A percentile compares a stretch with the other conserved stretches of the same genome.
Conservation (phyloP, 2,329 filamentous ascomycete genomes). For the Monosporascus ibericus region DNA sequence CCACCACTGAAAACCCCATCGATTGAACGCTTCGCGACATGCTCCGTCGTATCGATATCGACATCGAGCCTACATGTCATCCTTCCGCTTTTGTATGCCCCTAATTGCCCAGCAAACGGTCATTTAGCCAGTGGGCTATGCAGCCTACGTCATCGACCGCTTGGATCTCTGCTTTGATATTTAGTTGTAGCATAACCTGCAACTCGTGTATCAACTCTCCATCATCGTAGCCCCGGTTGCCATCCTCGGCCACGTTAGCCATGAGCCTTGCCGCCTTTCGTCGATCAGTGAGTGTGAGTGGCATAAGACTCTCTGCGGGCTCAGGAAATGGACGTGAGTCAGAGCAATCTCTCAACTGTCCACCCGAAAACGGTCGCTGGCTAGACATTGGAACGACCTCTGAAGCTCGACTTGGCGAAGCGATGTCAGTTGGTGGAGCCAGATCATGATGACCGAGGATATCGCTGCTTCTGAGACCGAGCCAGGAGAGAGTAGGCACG, state of each 20-base stretch:
- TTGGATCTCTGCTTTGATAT: conserved; percentile 73
- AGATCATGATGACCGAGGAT: conserved; percentile 19
- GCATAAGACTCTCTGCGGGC: conserved; percentile 14
- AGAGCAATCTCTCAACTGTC: not conserved
- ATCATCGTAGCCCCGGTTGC: conserved; percentile 24
- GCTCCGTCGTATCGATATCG: too few species aligned
- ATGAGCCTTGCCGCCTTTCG: conserved; percentile 51
- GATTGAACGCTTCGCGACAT: too few species aligned
- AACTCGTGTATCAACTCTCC: conserved; percentile 48
- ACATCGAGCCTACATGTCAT: too few species aligned
- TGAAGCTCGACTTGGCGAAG: too few species aligned
- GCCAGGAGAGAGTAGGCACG: conserved; percentile 52
- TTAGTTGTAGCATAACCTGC: conserved; percentile 68
- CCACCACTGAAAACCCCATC: too few species aligned
- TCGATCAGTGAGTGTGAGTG: conserved; percentile 51
- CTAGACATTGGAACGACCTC: not conserved
- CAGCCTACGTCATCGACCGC: conserved; percentile 53
- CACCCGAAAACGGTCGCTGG: not conserved
- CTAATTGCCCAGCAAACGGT: conserved; percentile 24
- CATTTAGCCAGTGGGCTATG: conserved; percentile 44
- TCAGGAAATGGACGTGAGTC: not conserved
- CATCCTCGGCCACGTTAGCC: conserved; percentile 28
- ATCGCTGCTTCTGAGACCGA: conserved; percentile 51
- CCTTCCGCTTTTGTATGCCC: not conserved
- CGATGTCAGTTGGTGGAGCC: not conserved